Evolutionary conservation across 805 yeast genomes (phyloP).

Genomic region (Pichia kluyveri): DNA sequence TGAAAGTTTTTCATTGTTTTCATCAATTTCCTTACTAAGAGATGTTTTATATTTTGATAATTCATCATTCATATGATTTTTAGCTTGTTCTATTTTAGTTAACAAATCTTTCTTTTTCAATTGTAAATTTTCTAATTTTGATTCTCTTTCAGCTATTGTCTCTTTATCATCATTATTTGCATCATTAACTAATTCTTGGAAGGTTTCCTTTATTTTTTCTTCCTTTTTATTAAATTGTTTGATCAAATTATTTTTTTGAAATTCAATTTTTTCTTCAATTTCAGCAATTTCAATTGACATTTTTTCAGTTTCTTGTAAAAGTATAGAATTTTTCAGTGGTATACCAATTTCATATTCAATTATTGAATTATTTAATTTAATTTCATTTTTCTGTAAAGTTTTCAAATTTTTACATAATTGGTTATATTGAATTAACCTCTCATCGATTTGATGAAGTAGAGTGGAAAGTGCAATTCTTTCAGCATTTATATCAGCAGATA

Average conservation of each 20-base stretch:
- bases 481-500: conserved; percentile 1
- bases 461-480: neutral
- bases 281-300: neutral
- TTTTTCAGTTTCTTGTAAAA: neutral
- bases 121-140: conserved; percentile 11
- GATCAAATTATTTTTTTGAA: conserved; percentile 26
- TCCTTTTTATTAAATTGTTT: conserved; percentile 12
- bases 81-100: conserved; percentile 13
- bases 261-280: conserved; percentile 16
- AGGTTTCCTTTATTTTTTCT: conserved; percentile 13
- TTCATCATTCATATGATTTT: conserved; percentile 6
- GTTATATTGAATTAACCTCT: neutral
- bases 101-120: conserved; percentile 19
- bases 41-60: conserved; percentile 3
- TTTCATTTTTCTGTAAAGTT: conserved; percentile 1
- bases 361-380: neutral
- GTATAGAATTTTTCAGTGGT: neutral
- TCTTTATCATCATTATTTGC: conserved; percentile 23
- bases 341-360: conserved; percentile 5
- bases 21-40: neutral
- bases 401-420: neutral
- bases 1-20: neutral
- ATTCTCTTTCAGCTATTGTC: conserved; percentile 17
- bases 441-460: neutral
- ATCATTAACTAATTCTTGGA: conserved; percentile 20